Evolutionary conservation across 257 asterid species (phyloP).

Genomic region (Rehmannia glutinosa): DNA sequence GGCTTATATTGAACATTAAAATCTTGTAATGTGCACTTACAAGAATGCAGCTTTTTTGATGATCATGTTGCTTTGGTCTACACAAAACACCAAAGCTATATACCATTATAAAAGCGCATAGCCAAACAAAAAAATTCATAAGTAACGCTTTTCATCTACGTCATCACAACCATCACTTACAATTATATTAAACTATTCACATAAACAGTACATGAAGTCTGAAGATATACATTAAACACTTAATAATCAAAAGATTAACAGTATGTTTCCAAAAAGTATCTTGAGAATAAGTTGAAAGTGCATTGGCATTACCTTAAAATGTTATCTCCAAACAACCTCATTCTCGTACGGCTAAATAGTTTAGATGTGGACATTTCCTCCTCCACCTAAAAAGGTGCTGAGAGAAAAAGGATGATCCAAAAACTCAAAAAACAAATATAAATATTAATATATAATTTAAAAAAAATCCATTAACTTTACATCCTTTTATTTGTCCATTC

Average conservation of each 20-base stretch:
- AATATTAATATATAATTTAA: not conserved
- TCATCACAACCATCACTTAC: not conserved
- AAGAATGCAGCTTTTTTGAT: not conserved
- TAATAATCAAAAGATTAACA: not conserved
- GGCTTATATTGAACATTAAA: slow-evolving; percentile 14
- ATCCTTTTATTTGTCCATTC: not conserved
- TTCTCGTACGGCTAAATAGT: slow-evolving; percentile 11
- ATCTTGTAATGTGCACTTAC: not conserved
- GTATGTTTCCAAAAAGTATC: not conserved
- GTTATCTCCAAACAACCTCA: slow-evolving; percentile 16
- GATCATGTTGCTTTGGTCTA: not conserved
- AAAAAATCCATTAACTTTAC: not conserved
- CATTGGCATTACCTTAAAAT: not conserved
- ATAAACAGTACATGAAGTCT: slow-evolving; percentile 6
- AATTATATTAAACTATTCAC: slow-evolving; percentile 7
- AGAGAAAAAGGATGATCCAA: not conserved
- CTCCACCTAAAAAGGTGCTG: slow-evolving; percentile 12
- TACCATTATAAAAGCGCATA: not conserved
- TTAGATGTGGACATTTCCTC: slow-evolving; percentile 10
- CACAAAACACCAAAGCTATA: slow-evolving; percentile 12
- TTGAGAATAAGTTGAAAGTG: not conserved
- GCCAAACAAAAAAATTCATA: not conserved
- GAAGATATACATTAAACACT: not conserved
- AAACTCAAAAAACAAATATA: not conserved
- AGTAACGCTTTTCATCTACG: not conserved